Percentiles rank a stretch among this genome's conserved stretches.
phyloP scores from a whole-genome alignment of 176 grass and related monocot species.

The Cymbopogon citratus region DNA sequence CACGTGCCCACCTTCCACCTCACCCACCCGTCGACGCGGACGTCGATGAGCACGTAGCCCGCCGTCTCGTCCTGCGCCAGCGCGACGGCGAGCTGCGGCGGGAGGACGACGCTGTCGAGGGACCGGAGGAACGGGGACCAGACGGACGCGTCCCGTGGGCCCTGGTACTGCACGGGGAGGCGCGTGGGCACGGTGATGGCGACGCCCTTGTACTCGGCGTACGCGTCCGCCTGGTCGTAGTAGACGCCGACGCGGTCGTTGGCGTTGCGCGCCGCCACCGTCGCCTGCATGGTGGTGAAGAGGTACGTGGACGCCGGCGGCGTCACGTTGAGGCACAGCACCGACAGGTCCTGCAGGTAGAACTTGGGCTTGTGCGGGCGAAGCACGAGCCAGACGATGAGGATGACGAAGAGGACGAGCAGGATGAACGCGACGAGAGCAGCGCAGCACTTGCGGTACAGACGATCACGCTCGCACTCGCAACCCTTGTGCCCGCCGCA shows the following conservation, averaged over 20 bases:
- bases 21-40: conserved; percentile 42
- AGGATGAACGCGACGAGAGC: neutral
- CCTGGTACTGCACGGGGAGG: conserved; percentile 65
- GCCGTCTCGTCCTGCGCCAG: conserved; percentile 55
- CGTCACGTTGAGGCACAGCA: conserved; percentile 72
- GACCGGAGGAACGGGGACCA: conserved; percentile 49
- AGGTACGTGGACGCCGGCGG: conserved; percentile 55
- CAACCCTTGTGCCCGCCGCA: conserved; percentile 47
- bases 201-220: conserved; percentile 52
- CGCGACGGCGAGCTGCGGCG: conserved; percentile 28
- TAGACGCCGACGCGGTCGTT: conserved; percentile 58
- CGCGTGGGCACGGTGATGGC: conserved; percentile 57
- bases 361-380: conserved; percentile 54
- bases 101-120: conserved; percentile 44
- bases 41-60: conserved; percentile 57
- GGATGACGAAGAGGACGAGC: conserved; percentile 21
- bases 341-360: conserved; percentile 72
- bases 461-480: conserved; percentile 16
- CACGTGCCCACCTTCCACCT: conserved; percentile 74
- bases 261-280: conserved; percentile 37
- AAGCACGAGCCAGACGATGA: conserved; percentile 51
- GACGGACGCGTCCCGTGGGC: conserved; percentile 39
- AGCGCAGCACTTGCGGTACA: neutral
- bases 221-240: conserved; percentile 64
- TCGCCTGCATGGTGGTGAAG: conserved; percentile 61